phyloP scores from a whole-genome alignment of 768 basidiomycete genomes.

The Erythrobasidium yunnanense region DNA sequence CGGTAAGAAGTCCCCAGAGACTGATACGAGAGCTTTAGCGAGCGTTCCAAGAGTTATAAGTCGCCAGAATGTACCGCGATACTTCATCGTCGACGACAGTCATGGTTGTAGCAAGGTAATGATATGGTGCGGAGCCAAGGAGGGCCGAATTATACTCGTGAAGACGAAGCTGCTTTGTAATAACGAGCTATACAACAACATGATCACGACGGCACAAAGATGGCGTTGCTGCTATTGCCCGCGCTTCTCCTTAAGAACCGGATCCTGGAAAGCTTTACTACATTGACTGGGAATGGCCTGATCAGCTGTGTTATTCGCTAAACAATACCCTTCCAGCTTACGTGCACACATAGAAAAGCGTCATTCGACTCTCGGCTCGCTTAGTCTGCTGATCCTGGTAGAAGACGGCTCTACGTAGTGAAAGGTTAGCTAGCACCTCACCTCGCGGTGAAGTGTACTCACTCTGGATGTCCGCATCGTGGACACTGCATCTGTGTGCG shows the following conservation, averaged over 20 bases:
- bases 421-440: not conserved
- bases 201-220: not conserved
- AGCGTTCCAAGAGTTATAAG: not conserved
- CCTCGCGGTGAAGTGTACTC: conserved; percentile 36
- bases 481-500: conserved; percentile 77
- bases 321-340: no score
- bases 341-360: conserved; percentile 27
- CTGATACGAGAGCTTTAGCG: conserved; percentile 38
- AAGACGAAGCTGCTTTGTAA: no score
- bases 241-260: conserved; percentile 13
- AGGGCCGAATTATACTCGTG: no score
- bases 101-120: conserved; percentile 7
- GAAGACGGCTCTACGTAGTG: conserved; percentile 62
- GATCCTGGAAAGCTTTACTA: conserved; percentile 27
- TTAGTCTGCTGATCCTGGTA: conserved; percentile 90
- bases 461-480: conserved; percentile 71
- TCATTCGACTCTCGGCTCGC: conserved; percentile 89
- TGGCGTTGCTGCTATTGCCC: no score
- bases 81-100: conserved; percentile 18
- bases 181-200: no score
- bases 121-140: no score
- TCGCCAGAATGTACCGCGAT: not conserved
- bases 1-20: conserved; percentile 67
- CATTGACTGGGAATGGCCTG: conserved; percentile 11
- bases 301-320: no score